phyloP scores from a whole-genome alignment of 129 eudicot genomes.

The Heracleum sosnowskyi region DNA sequence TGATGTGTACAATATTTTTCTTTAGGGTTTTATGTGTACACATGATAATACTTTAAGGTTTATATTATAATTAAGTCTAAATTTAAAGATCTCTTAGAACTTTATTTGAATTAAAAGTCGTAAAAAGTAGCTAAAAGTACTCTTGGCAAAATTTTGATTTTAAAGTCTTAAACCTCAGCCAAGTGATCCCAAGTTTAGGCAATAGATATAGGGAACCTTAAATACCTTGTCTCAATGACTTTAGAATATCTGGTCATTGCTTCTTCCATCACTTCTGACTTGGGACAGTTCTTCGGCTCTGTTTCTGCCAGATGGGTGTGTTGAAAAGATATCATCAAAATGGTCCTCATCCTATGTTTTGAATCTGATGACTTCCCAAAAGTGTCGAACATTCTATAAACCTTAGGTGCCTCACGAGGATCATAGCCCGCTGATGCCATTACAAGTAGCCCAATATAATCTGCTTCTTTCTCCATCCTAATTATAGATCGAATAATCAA shows the following conservation, averaged over 20 bases:
- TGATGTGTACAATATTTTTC: too few relatives aligned
- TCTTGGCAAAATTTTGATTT: too few relatives aligned
- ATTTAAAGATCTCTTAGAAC: too few relatives aligned
- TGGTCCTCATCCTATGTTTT: too few relatives aligned
- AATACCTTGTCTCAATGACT: neutral
- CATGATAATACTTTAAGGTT: too few relatives aligned
- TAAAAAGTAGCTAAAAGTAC: too few relatives aligned
- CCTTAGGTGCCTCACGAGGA: slow-evolving; percentile 73
- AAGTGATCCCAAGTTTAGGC: too few relatives aligned
- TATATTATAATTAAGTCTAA: too few relatives aligned
- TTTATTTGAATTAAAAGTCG: too few relatives aligned
- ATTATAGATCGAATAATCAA: neutral
- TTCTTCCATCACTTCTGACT: slow-evolving; percentile 79
- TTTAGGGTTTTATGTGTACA: too few relatives aligned
- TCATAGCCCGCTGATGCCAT: slow-evolving; percentile 87
- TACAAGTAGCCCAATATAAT: slow-evolving; percentile 71
- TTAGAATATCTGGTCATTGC: slow-evolving; percentile 34
- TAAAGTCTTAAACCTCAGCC: neutral
- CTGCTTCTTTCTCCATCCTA: slow-evolving; percentile 57
- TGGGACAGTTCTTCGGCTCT: slow-evolving; percentile 50
- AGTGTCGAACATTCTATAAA: slow-evolving; percentile 63
- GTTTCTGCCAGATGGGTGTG: slow-evolving; percentile 83
- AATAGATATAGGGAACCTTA: neutral
- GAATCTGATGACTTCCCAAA: slow-evolving; percentile 35
- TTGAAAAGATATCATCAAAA: slow-evolving; percentile 34